These are phyloP conservation scores for Globisporangium irregulare DNA, from an alignment of 352 stramenopile genomes.

Conservation along the genomic window DNA sequence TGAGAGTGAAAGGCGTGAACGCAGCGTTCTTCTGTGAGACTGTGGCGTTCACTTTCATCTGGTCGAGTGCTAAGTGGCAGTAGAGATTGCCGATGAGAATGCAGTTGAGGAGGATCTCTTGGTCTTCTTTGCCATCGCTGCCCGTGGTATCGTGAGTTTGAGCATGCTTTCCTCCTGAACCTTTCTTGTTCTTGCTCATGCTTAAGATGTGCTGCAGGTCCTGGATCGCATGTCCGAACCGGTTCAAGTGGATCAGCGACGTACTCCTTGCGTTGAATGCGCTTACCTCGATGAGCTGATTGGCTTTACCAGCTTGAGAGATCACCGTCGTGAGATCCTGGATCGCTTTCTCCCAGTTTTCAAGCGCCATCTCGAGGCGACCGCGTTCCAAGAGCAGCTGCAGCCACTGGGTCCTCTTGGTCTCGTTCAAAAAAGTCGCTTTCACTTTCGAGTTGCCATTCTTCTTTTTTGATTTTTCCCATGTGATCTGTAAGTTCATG, in stretches of 20 bases:
- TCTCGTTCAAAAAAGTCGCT: constrained; percentile 33
- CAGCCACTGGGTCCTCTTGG: constrained; percentile 42
- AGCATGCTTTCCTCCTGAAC: not conserved
- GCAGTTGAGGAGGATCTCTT: constrained; percentile 34
- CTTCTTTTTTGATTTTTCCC: constrained; percentile 33
- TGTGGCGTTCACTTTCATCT: constrained; percentile 30
- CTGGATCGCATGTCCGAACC: constrained; percentile 42
- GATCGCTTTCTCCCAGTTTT: constrained; percentile 40
- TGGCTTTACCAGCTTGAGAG: constrained; percentile 33
- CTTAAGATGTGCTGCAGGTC: constrained; percentile 37
- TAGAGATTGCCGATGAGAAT: constrained; percentile 57
- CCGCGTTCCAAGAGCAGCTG: constrained; percentile 44
- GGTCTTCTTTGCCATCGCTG: constrained; percentile 8
- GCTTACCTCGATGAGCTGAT: constrained; percentile 19
- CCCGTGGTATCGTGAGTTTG: not conserved
- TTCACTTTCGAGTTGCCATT: constrained; percentile 21
- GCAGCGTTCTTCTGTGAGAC: constrained; percentile 24
- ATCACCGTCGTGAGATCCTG: constrained; percentile 44
- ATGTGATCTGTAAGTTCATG: constrained; percentile 32
- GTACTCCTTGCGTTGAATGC: constrained; percentile 36
- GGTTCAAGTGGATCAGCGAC: constrained; percentile 33
- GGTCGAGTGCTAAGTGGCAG: constrained; percentile 47
- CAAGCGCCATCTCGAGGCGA: constrained; percentile 31
- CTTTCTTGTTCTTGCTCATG: constrained; percentile 19
- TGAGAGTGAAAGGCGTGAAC: constrained; percentile 22